Evolutionary conservation across 1,139 yeast species (phyloP).

Genomic region (Kodamaea arcana): DNA sequence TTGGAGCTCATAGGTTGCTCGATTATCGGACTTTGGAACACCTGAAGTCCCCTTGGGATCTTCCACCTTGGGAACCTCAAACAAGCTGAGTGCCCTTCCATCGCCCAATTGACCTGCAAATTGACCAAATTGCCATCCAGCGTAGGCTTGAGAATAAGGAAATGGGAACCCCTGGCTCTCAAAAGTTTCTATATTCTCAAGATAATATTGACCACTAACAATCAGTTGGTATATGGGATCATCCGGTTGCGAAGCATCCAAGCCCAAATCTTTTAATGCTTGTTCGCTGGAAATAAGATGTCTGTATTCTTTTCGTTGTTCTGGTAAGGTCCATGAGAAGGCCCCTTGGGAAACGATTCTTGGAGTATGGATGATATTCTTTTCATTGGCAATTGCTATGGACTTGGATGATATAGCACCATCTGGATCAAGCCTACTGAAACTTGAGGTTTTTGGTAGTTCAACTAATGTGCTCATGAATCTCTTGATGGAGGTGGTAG

Average conservation of each 20-base stretch:
- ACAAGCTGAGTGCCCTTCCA: slow-evolving; percentile 82
- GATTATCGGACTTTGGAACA: slow-evolving; percentile 11
- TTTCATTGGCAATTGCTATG: slow-evolving; percentile 42
- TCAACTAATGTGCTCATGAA: slow-evolving; percentile 15
- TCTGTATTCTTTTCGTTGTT: slow-evolving; percentile 48
- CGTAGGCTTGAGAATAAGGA: slow-evolving; percentile 89
- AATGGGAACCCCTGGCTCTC: slow-evolving; percentile 43
- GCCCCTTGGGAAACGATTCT: slow-evolving; percentile 62
- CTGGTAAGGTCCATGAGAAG: slow-evolving; percentile 69
- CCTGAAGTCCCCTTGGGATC: too few relatives aligned
- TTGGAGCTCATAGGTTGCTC: slow-evolving; percentile 60
- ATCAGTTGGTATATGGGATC: slow-evolving; percentile 49
- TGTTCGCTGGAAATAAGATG: slow-evolving; percentile 56
- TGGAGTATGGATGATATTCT: slow-evolving; percentile 44
- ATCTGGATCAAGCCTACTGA: slow-evolving; percentile 60
- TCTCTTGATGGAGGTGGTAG: not conserved
- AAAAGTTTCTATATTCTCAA: slow-evolving; percentile 21
- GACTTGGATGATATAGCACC: slow-evolving; percentile 48
- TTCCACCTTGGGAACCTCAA: slow-evolving; percentile 49
- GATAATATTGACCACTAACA: slow-evolving; percentile 57
- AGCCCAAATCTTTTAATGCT: slow-evolving; percentile 61
- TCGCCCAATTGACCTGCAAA: slow-evolving; percentile 98
- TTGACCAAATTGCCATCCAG: slow-evolving; percentile 94
- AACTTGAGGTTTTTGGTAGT: slow-evolving; percentile 43
- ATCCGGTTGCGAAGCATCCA: slow-evolving; percentile 36